A percentile compares a stretch with the other conserved stretches of the same genome.
Evolutionary conservation across 441 rosid species (phyloP).

Genomic region (Corymbia calophylla): DNA sequence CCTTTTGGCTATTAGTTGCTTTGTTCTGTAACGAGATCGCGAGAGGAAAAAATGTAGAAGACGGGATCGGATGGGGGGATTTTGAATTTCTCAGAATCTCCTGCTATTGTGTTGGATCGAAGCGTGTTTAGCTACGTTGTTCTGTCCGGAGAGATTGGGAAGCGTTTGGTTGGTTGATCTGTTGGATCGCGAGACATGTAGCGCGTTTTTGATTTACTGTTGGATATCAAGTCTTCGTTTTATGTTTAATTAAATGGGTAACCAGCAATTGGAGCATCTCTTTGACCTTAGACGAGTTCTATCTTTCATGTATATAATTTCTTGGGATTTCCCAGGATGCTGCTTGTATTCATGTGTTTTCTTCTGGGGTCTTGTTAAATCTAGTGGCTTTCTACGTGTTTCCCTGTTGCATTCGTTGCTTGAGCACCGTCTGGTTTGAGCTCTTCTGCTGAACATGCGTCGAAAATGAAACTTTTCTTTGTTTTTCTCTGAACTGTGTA

Average conservation of each 20-base stretch:
- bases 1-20: background rate
- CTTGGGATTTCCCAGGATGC: background rate
- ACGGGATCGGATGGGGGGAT: background rate
- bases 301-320: background rate
- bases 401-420: background rate
- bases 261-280: background rate
- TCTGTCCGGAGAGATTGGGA: background rate
- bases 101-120: background rate
- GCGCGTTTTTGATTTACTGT: background rate
- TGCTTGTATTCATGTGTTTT: background rate
- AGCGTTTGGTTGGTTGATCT: background rate
- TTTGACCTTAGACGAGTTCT: background rate
- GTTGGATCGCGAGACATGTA: background rate
- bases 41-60: background rate
- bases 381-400: background rate
- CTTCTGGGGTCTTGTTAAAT: background rate
- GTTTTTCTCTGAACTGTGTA: slow-evolving; percentile 12
- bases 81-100: background rate
- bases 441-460: background rate
- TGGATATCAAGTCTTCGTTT: background rate
- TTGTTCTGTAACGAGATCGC: background rate
- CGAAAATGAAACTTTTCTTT: background rate
- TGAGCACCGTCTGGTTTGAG: background rate
- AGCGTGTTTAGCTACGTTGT: background rate
- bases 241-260: background rate